These are phyloP conservation scores for Soucietia sequanensis DNA, from an alignment of 805 yeast species.

Conservation along the genomic window DNA sequence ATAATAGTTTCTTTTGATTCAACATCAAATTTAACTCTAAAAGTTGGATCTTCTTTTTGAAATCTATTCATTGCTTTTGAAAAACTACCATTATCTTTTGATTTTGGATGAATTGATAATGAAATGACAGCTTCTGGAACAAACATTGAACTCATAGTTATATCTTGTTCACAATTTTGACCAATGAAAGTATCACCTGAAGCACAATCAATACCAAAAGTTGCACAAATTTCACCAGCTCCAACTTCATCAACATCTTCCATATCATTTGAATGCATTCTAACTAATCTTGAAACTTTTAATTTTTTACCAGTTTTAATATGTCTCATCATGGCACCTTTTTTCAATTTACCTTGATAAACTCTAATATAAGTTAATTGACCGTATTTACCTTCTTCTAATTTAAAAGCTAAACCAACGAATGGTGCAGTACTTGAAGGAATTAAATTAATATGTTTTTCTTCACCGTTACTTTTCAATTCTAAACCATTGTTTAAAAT, in stretches of 20 bases:
- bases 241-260: conserved; percentile 95
- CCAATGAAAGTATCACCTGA: conserved; percentile 98
- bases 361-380: conserved; percentile 96
- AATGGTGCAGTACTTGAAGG: conserved; percentile 79
- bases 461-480: conserved; percentile 56
- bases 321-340: conserved; percentile 86
- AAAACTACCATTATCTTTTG: conserved; percentile 82
- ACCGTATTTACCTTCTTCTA: conserved; percentile 98
- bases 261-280: conserved; percentile 99
- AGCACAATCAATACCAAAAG: conserved; percentile 98
- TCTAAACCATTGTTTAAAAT: conserved; percentile 89
- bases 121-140: conserved; percentile 99
- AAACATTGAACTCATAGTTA: conserved; percentile 96
- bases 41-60: conserved; percentile 99
- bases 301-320: conserved; percentile 90
- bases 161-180: conserved; percentile 57
- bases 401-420: conserved; percentile 96
- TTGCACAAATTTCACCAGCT: conserved; percentile 99
- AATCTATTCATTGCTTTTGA: conserved; percentile 96
- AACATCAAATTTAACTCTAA: conserved; percentile 83
- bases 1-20: conserved; percentile 94
- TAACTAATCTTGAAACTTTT: conserved; percentile 88
- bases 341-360: conserved; percentile 91
- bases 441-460: conserved; percentile 61
- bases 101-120: conserved; percentile 81